Base-by-base conservation (phyloP, 108 stramenopile genomes). In the Thalassiosira profunda region DNA sequence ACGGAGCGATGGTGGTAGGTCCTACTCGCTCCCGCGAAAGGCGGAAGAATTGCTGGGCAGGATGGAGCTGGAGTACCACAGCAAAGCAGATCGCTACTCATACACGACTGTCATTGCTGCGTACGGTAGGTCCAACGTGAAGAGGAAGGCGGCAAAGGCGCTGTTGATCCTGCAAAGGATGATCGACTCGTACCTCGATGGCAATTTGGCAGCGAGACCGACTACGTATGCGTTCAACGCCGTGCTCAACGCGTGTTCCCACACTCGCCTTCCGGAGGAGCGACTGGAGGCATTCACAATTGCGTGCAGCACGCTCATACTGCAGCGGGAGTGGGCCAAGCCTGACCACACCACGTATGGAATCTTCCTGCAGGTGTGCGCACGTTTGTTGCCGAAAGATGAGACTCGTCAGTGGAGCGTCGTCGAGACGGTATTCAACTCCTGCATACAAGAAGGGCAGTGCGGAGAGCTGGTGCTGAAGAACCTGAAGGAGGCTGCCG, bases 71-170 rank as follows among this genome's bases (percentile, higher is more conserved):
- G 20, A 21, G 15, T 51, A 14, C 49, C 49, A 4, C n/a, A 4
- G 34, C 67, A n/a, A n/a, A n/a, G n/a, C 67, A 28, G 67, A 68
- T 17, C n/a, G 4, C 9, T 68, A 45, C 33, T 36, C 33, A n/a
- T 68, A 68, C 18, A 46, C 67, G 1, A 57, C 67, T 7, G 42
- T 68, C 1, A 68, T 68, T 6, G 33, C 11, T 44, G 53, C 54
- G 6, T 71, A 54, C 43, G n/a, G n/a, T n/a, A n/a, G n/a, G n/a
- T 11, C 14, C 38, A 26, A 40, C 23, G 62, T 43, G 1, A 63
- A 71, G 49, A 51, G 63, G 34, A 71, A 71, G 34, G 61, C 70
- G n/a, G 42, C 20, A 31, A 71, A 71, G 58, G 61, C 70, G 21
- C 29, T 29, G 17, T 12, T 14, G 11, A 23, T 55, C 23, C 57